phyloP scores from a whole-genome alignment of 2,329 filamentous ascomycete species.

The Arthroderma sp. region DNA sequence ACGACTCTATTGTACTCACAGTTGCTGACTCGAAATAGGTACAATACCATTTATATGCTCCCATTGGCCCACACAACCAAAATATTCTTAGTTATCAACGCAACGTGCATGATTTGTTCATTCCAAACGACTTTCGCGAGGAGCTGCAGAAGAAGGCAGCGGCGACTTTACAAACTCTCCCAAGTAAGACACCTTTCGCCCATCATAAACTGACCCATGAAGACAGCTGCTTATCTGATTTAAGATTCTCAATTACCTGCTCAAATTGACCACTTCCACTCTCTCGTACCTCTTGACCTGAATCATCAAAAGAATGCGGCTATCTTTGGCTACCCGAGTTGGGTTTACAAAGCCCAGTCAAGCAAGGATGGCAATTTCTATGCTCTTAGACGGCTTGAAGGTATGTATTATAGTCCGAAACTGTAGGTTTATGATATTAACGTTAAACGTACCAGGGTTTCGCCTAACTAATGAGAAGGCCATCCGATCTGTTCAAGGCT shows the following conservation, averaged over 20 bases:
- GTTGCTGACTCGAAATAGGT: constrained; percentile 37
- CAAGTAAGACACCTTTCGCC: constrained; percentile 41
- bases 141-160: constrained; percentile 82
- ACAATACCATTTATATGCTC: constrained; percentile 87
- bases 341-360: constrained; percentile 89
- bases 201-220: background rate
- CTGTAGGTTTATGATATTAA: background rate
- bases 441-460: constrained; percentile 44
- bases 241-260: constrained; percentile 57
- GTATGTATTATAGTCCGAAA: constrained; percentile 25
- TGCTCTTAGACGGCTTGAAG: constrained; percentile 73
- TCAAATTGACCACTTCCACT: constrained; percentile 76
- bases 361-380: constrained; percentile 83
- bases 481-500: constrained; percentile 72
- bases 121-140: constrained; percentile 73
- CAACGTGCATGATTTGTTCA: constrained; percentile 79
- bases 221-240: background rate
- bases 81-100: constrained; percentile 76
- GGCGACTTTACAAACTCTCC: constrained; percentile 70
- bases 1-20: background rate
- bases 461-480: constrained; percentile 79
- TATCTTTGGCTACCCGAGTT: constrained; percentile 77
- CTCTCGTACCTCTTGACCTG: constrained; percentile 76
- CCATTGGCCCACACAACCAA: constrained; percentile 67
- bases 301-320: constrained; percentile 63